Evolutionary conservation across 148 eudicot species (phyloP).

Genomic region (Tetragonia tetragonoides): DNA sequence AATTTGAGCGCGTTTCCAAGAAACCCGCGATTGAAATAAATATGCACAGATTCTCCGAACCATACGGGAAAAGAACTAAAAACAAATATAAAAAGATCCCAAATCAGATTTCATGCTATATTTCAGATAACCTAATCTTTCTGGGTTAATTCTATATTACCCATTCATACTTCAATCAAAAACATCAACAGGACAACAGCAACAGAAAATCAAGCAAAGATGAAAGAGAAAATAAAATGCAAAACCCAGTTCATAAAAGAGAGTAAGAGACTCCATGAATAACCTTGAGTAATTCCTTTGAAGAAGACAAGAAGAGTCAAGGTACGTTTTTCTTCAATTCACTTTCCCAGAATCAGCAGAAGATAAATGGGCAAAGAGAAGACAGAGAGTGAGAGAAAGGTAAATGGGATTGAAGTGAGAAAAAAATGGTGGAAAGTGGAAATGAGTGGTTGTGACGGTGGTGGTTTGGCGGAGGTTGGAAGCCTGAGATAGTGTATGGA

Average conservation of each 20-base stretch:
- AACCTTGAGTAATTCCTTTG: slow-evolving; percentile 12
- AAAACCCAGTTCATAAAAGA: not conserved
- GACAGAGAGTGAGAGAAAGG: no score
- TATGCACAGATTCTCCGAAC: not conserved
- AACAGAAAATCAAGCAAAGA: not conserved
- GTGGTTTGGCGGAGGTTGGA: not conserved
- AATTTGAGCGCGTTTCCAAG: slow-evolving; percentile 6
- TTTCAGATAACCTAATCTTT: not conserved
- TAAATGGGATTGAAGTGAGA: no score
- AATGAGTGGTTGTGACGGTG: not conserved
- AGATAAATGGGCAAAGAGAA: no score
- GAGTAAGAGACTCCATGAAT: not conserved
- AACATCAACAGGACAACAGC: not conserved
- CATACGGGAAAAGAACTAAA: not conserved
- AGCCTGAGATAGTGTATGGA: not conserved
- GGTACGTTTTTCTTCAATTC: not conserved
- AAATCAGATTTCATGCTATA: not conserved
- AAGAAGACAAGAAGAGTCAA: not conserved
- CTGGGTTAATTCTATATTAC: slow-evolving; percentile 14
- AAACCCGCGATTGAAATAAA: slow-evolving; percentile 16
- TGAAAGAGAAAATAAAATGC: not conserved
- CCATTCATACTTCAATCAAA: slow-evolving; percentile 13
- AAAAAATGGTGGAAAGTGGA: not conserved
- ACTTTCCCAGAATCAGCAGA: not conserved
- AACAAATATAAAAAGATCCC: not conserved